phyloP scores from a whole-genome alignment of 371 early-diverging fungal genomes.

The Lichtheimia ramosa region DNA sequence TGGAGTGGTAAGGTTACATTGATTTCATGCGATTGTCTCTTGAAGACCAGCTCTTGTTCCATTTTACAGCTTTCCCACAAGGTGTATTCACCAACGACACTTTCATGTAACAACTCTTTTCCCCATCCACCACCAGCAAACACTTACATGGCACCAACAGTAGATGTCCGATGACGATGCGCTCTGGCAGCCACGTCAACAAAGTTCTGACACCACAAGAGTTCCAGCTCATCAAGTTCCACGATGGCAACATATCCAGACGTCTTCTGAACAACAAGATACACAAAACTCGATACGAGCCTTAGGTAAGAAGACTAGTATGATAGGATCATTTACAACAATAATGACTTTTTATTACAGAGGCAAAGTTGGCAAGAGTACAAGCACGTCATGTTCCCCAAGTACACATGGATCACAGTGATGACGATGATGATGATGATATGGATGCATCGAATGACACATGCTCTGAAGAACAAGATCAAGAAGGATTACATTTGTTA shows the following conservation, averaged over 20 bases:
- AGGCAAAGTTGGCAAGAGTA: constrained; percentile 4
- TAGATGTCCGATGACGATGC: constrained; percentile 1
- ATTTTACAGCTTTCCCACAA: no score
- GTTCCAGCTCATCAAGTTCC: not conserved
- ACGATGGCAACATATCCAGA: constrained; percentile 7
- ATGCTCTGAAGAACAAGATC: constrained; percentile 9
- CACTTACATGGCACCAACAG: not conserved
- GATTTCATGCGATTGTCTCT: no score
- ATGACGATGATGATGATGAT: constrained; percentile 4
- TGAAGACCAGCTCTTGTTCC: no score
- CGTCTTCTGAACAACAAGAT: constrained; percentile 2
- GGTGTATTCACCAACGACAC: no score
- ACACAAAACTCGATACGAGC: constrained; percentile 4
- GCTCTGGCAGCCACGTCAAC: not conserved
- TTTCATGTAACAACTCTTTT: no score
- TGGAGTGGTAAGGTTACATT: no score
- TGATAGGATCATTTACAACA: no score
- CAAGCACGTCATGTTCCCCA: not conserved
- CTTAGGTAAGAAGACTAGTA: not conserved
- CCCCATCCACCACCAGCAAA: no score
- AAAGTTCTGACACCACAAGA: not conserved
- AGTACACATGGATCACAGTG: not conserved
- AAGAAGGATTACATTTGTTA: constrained; percentile 19
- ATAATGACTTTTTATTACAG: not conserved
- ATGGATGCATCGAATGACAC: not conserved